phyloP scores from a whole-genome alignment of 139 green algal species.

The Nannochloris sp. region DNA sequence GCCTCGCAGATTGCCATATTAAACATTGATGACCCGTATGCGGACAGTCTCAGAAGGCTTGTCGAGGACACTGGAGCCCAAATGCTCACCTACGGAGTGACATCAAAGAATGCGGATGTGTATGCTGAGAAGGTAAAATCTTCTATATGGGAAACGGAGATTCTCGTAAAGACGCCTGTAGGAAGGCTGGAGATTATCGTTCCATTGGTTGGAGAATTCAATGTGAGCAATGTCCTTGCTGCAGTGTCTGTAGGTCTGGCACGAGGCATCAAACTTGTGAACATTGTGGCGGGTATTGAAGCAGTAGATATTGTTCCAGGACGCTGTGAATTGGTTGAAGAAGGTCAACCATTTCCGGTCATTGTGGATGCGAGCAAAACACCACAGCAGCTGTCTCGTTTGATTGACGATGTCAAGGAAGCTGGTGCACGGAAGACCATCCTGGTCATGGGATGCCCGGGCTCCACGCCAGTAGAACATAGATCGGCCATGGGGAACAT shows the following conservation, averaged over 20 bases:
- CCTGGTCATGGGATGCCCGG: constrained; percentile 80
- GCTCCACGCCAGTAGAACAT: constrained; percentile 47
- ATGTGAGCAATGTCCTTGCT: constrained; percentile 86
- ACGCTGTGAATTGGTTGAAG: constrained; percentile 73
- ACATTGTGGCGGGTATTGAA: constrained; percentile 79
- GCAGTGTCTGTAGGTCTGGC: constrained; percentile 77
- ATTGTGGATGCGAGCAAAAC: constrained; percentile 87
- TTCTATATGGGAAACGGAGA: constrained; percentile 69
- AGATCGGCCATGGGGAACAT: constrained; percentile 39
- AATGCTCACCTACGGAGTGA: constrained; percentile 55
- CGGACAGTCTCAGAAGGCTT: not conserved
- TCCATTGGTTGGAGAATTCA: constrained; percentile 66
- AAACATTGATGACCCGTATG: constrained; percentile 62
- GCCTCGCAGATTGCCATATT: constrained; percentile 71
- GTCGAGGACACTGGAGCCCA: constrained; percentile 26
- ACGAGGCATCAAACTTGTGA: constrained; percentile 49
- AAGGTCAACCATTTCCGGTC: constrained; percentile 80
- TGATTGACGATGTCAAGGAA: constrained; percentile 62
- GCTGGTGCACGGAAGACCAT: constrained; percentile 52
- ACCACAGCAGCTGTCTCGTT: constrained; percentile 47
- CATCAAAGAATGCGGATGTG: constrained; percentile 40
- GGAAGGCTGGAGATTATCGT: constrained; percentile 61
- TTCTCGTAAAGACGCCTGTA: constrained; percentile 40
- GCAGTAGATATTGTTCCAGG: constrained; percentile 53
- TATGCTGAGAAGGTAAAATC: constrained; percentile 42